Base-by-base conservation (phyloP, 805 yeast species). In the Saccharomycopsis capsularis region DNA sequence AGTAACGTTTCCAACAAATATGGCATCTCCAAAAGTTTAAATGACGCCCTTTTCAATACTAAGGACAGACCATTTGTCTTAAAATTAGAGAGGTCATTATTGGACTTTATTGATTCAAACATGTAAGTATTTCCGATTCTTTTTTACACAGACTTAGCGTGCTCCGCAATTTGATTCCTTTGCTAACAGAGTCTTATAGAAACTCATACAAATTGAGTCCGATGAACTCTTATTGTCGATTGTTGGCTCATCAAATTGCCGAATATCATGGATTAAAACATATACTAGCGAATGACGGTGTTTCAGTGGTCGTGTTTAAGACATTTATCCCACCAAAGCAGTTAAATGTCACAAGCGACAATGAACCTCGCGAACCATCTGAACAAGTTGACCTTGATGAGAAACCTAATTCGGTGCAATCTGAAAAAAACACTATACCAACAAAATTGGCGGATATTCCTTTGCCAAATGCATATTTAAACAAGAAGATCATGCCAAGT, bases 241-340 rank as follows among this genome's bases (percentile, higher is more conserved):
- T 85, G 41, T 63, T 85, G 47, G 73, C 83, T 0, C 90, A 85
- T 62, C 84, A 82, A 55, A 65, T 82, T 32, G 85, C 89, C 3
- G 82, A 79, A 35, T 82, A 81, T 60, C 81, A 82, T 58, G 66
- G 70, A 22, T 61, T 83, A 48, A 79, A 79, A 39, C 90, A 84
- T 58, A 71, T 71, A 6, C 55, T 73, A 40, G 64, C 77, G 11
- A 75, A 71, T 27, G 79, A 74, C 51, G 79, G 79, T 7, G 66
- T 67, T 44, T 71, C 79, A 21, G 67, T 72, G 22, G 60, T 70
- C 4, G 66, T 72, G 6, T 72, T 60, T 62, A 72, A 71, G 55
- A 65, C 49, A 19, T 52, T 52, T 34, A 52, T 47, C 22, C 53
- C 55, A n/a, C 50, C 55, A 5, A 47, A 42, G 32, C 51, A 50